Conservation (phyloP, 83 land plant genomes). For the Diphasiastrum complanatum region DNA sequence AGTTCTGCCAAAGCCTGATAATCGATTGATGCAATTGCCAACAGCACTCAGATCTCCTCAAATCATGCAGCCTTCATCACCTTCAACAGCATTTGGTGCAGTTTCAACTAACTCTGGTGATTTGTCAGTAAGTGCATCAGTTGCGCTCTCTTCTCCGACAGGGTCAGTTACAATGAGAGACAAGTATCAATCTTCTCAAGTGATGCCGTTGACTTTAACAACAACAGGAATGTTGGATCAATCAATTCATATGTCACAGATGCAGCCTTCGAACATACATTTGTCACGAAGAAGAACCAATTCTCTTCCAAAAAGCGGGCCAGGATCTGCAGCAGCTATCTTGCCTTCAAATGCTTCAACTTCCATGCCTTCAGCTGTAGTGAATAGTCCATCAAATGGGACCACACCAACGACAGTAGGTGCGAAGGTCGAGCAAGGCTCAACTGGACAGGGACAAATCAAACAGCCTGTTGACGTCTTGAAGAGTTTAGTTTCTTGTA, state of each 20-base stretch:
- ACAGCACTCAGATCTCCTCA: too few relatives aligned
- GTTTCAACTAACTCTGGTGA: conserved; percentile 42
- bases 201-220: too few relatives aligned
- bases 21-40: too few relatives aligned
- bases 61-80: conserved; percentile 7
- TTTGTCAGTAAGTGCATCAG: not conserved
- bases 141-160: too few relatives aligned
- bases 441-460: not conserved
- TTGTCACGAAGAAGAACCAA: conserved; percentile 55
- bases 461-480: conserved; percentile 41
- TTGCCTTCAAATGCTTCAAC: conserved; percentile 67
- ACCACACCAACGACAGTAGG: conserved; percentile 23
- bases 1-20: too few relatives aligned
- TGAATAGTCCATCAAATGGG: conserved; percentile 61
- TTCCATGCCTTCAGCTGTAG: conserved; percentile 41
- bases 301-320: conserved; percentile 45
- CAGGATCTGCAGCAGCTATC: conserved; percentile 45
- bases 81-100: conserved; percentile 26
- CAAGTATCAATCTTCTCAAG: too few relatives aligned
- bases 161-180: too few relatives aligned
- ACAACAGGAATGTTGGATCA: too few relatives aligned
- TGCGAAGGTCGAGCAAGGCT: conserved; percentile 31
- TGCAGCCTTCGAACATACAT: too few relatives aligned
- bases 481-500: conserved; percentile 42
- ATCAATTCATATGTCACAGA: too few relatives aligned